Evolutionary conservation across 306 rosid species (phyloP).

Genomic region (Quercus alba): DNA sequence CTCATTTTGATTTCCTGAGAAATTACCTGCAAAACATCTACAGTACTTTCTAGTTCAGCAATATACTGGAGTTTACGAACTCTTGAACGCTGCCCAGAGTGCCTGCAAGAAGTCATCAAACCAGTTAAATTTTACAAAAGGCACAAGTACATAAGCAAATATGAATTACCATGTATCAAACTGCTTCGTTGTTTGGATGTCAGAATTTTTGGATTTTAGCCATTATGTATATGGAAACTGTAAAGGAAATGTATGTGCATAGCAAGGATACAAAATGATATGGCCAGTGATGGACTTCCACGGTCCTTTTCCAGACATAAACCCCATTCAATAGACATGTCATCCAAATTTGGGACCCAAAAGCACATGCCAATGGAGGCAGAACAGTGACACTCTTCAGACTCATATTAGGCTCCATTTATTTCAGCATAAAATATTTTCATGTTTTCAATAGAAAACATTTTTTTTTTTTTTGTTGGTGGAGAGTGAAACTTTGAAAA

Average conservation of each 20-base stretch:
- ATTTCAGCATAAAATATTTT: too few species aligned
- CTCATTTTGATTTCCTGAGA: background rate
- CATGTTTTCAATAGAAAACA: too few species aligned
- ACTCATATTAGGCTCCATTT: background rate
- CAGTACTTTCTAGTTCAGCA: conserved; percentile 45
- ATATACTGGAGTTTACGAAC: conserved; percentile 51
- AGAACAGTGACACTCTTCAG: background rate
- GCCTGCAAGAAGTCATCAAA: conserved; percentile 27
- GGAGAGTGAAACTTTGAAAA: too few species aligned
- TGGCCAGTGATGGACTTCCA: background rate
- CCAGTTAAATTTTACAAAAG: background rate
- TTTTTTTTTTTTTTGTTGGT: too few species aligned
- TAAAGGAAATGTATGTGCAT: background rate
- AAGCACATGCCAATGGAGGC: background rate
- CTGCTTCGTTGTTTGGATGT: background rate
- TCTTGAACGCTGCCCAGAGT: conserved; percentile 54
- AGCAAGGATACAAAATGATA: background rate
- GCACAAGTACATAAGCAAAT: background rate
- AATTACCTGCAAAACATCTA: conserved; percentile 41
- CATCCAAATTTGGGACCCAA: background rate
- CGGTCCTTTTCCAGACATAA: background rate
- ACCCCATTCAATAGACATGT: background rate
- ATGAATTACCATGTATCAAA: background rate
- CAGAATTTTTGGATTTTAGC: background rate
- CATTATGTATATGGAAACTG: background rate